Evolutionary conservation across 208 protist genomes (phyloP), one percentile per base, ranked within the genome.

Genomic region (Strigomonas culicis): DNA sequence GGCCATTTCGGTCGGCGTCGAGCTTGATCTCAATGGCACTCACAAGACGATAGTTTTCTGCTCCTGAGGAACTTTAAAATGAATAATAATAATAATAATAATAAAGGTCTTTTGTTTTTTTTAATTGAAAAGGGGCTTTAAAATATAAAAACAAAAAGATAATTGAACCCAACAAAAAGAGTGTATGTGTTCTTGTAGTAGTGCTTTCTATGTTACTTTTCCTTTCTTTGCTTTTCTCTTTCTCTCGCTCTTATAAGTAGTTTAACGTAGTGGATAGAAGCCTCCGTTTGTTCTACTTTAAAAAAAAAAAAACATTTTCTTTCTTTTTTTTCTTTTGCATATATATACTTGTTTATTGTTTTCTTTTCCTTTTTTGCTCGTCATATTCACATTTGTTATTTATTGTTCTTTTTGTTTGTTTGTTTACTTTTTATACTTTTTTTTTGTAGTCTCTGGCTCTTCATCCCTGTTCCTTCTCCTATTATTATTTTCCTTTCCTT

Each of bases 391-490:
- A 28, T 19, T 22, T 46, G 19, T 31, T 3, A 62, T 17, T n/a
- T 62, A 21, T 39, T 62, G 6, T 19, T 34, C 1, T 63, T 51
- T 63, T 53, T 4, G 28, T 50, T n/a, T 62, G 25, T 44, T 21
- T 53, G 17, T 56, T 58, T 50, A 4, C 36, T 62, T 4, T 31
- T 58, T n/a, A 17, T 43, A 30, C 25, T 63, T 22, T 46, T 31
- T 36, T 51, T 8, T 55, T 6, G 49, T 0, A 41, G 19, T 68
- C 7, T 60, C 13, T 55, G 0, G 30, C 0, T 60, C n/a, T 68
- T 47, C 44, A 28, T 68, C 24, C 41, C 34, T 60, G 19, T 59
- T 31, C 50, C n/a, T 51, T 59, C 32, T 53, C 17, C 36, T 69
- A 11, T 52, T 25, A 30, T 15, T 46, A 39, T 19, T 58, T 21